A percentile compares a stretch with the other conserved stretches of the same genome.
These are phyloP conservation scores for Synchytrium microbalum DNA, from an alignment of 371 early-diverging fungal species.

Conservation along the genomic window DNA sequence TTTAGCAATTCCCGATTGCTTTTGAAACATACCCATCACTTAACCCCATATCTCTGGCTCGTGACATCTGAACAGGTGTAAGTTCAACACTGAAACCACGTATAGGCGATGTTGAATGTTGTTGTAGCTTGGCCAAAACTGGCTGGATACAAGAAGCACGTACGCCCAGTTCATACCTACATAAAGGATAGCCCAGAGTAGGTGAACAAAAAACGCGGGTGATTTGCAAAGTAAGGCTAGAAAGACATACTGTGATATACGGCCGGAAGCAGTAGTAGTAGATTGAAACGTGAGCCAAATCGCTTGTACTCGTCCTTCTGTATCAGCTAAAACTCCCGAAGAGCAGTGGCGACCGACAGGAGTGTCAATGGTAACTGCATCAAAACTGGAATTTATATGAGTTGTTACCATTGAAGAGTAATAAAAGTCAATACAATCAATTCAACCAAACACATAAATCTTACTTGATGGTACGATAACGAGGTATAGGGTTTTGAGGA, in stretches of 20 bases:
- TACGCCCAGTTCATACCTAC: not conserved
- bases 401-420: not conserved
- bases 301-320: constrained; percentile 65
- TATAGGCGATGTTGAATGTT: constrained; percentile 9
- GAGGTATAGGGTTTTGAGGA: constrained; percentile 70
- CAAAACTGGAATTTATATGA: constrained; percentile 19
- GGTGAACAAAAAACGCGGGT: constrained; percentile 28
- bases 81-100: constrained; percentile 65
- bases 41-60: constrained; percentile 71
- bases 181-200: constrained; percentile 10
- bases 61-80: constrained; percentile 63
- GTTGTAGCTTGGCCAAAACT: not conserved
- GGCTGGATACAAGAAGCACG: not conserved
- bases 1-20: no score
- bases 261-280: constrained; percentile 47
- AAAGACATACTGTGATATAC: not conserved
- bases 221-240: constrained; percentile 22
- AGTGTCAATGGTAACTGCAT: constrained; percentile 81
- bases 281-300: constrained; percentile 81
- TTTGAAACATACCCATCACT: constrained; percentile 12
- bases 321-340: constrained; percentile 75
- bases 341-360: constrained; percentile 75
- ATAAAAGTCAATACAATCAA: not conserved
- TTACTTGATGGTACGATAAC: constrained; percentile 54
- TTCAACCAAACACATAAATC: constrained; percentile 3